These are phyloP conservation scores for Malassezia cuniculi DNA, from an alignment of 1,284 basidiomycete species.

Conservation along the genomic window DNA sequence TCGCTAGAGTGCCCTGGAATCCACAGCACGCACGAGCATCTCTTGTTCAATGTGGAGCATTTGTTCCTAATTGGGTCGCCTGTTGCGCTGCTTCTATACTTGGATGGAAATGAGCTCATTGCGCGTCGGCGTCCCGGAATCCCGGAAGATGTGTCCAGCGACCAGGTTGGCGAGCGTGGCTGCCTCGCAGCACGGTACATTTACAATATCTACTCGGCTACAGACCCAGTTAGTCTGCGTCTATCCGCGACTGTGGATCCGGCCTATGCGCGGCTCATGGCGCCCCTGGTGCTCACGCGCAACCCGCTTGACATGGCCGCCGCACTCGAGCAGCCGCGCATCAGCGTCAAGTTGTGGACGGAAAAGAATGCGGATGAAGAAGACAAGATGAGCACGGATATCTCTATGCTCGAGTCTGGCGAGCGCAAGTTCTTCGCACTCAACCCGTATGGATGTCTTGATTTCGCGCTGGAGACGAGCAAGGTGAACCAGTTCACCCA, in stretches of 20 bases:
- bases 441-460: slow-evolving; percentile 39
- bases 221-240: slow-evolving; percentile 47
- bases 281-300: slow-evolving; percentile 43
- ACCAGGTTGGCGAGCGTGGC: slow-evolving; percentile 49
- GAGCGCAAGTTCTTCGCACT: slow-evolving; percentile 31
- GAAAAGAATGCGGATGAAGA: slow-evolving; percentile 8
- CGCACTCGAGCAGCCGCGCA: slow-evolving; percentile 31
- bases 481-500: slow-evolving; percentile 9
- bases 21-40: slow-evolving; percentile 13
- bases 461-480: slow-evolving; percentile 18
- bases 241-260: slow-evolving; percentile 45
- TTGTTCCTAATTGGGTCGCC: slow-evolving; percentile 52
- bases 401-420: slow-evolving; percentile 10
- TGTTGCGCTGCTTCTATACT: slow-evolving; percentile 50
- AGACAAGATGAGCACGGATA: too few species aligned
- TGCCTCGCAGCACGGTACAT: slow-evolving; percentile 50
- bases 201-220: slow-evolving; percentile 48
- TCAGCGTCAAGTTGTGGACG: slow-evolving; percentile 29
- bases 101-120: slow-evolving; percentile 51
- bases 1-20: slow-evolving; percentile 7
- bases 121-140: slow-evolving; percentile 49
- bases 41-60: slow-evolving; percentile 47
- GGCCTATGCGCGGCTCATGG: slow-evolving; percentile 42
- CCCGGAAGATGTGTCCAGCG: slow-evolving; percentile 45
- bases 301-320: slow-evolving; percentile 37